Conservation (phyloP, 202 grass and related monocot species). For the Schoenoplectus triqueter region DNA sequence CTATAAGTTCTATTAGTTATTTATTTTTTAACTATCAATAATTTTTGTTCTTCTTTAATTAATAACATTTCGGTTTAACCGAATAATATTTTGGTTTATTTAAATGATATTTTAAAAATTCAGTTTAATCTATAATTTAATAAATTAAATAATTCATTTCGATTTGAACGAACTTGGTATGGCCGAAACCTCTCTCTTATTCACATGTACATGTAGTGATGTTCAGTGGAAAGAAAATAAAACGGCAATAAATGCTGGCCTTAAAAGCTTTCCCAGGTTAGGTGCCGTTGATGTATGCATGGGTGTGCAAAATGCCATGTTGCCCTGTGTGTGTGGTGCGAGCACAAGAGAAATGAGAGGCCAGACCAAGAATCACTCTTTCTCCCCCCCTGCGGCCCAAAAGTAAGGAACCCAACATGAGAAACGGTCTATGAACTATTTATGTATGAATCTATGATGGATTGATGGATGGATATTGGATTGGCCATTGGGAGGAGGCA, state of each 20-base stretch:
- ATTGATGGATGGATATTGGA: too few relatives aligned
- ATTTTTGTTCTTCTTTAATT: too few relatives aligned
- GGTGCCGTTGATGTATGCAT: neutral
- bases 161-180: too few relatives aligned
- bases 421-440: neutral
- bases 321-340: neutral
- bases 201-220: neutral
- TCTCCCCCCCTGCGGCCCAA: neutral
- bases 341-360: neutral
- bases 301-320: neutral
- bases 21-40: too few relatives aligned
- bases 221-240: slow-evolving; percentile 15
- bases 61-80: too few relatives aligned
- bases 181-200: too few relatives aligned
- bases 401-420: slow-evolving; percentile 9
- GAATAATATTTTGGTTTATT: too few relatives aligned
- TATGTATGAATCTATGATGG: neutral
- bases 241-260: neutral
- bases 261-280: neutral
- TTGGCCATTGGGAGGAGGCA: too few relatives aligned
- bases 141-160: too few relatives aligned
- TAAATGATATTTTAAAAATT: too few relatives aligned
- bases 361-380: slow-evolving; percentile 2
- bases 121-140: too few relatives aligned
- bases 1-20: too few relatives aligned